Evolutionary conservation across 2,329 filamentous ascomycete genomes (phyloP).

Genomic region (Podosphaera xanthii): DNA sequence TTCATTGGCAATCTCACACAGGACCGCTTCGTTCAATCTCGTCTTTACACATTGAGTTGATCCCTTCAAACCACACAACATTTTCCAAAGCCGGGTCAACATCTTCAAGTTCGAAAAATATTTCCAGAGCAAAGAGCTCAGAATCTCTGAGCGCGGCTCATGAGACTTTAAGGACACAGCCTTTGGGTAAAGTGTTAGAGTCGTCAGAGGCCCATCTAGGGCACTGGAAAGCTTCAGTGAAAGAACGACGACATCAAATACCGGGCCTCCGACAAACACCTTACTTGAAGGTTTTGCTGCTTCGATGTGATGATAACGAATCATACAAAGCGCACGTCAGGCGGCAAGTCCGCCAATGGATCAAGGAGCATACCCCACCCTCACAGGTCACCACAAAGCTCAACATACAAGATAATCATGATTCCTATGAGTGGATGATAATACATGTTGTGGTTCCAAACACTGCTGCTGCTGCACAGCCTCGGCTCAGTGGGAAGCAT

Average conservation of each 20-base stretch:
- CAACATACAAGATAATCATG: conserved; percentile 70
- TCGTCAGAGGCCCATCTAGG: conserved; percentile 9
- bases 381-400: conserved; percentile 28
- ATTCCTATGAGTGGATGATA: conserved; percentile 90
- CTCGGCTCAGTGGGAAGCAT: conserved; percentile 33
- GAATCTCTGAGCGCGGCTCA: conserved; percentile 20
- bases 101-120: conserved; percentile 14
- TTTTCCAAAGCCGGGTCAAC: conserved; percentile 17
- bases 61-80: conserved; percentile 29
- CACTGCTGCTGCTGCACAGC: conserved; percentile 57
- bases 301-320: conserved; percentile 90
- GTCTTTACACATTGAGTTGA: conserved; percentile 71
- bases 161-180: conserved; percentile 38
- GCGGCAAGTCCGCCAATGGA: conserved; percentile 70
- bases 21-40: conserved; percentile 83
- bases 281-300: conserved; percentile 73
- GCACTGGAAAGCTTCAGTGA: conserved; percentile 15
- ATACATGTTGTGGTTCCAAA: conserved; percentile 82
- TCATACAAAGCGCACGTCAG: conserved; percentile 65
- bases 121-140: conserved; percentile 17
- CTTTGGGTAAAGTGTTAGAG: conserved; percentile 20
- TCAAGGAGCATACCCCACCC: conserved; percentile 49
- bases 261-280: conserved; percentile 80
- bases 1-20: conserved; percentile 91
- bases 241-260: conserved; percentile 70